A percentile compares a stretch with the other conserved stretches of the same genome.
Evolutionary conservation across 116 monocot genomes (phyloP).

Genomic region (Phalaenopsis hybrid): DNA sequence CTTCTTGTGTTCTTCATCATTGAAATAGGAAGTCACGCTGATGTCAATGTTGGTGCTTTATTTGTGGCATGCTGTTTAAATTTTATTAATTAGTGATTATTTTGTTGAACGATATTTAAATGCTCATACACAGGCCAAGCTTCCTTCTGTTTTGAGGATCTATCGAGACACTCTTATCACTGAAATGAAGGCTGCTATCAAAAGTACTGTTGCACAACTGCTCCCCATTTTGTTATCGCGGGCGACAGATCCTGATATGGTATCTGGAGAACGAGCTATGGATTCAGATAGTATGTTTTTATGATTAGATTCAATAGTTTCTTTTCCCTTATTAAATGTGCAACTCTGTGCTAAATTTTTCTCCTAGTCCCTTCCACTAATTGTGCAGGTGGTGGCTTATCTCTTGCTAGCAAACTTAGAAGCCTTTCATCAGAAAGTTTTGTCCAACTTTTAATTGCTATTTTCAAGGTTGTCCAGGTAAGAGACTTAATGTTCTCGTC

Average conservation of each 20-base stretch:
- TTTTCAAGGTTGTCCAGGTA: conserved; percentile 89
- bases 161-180: conserved; percentile 89
- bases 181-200: conserved; percentile 90
- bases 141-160: conserved; percentile 76
- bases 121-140: conserved; percentile 56
- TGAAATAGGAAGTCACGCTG: neutral
- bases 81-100: neutral
- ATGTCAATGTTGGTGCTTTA: neutral
- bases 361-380: neutral
- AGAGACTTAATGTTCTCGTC: conserved; percentile 1
- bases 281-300: conserved; percentile 71
- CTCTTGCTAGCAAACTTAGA: conserved; percentile 84
- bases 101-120: neutral
- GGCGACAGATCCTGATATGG: conserved; percentile 46
- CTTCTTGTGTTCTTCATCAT: neutral
- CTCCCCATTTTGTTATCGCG: conserved; percentile 69
- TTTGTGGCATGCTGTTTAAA: neutral
- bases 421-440: conserved; percentile 87
- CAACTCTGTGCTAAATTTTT: neutral
- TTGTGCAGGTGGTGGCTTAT: conserved; percentile 57
- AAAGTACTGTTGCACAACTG: conserved; percentile 86
- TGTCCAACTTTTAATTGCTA: conserved; percentile 85
- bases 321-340: conserved; percentile 6
- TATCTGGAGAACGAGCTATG: conserved; percentile 44
- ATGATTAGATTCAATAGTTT: neutral